Base-by-base conservation (phyloP, 768 basidiomycete genomes). In the Russula sp. region DNA sequence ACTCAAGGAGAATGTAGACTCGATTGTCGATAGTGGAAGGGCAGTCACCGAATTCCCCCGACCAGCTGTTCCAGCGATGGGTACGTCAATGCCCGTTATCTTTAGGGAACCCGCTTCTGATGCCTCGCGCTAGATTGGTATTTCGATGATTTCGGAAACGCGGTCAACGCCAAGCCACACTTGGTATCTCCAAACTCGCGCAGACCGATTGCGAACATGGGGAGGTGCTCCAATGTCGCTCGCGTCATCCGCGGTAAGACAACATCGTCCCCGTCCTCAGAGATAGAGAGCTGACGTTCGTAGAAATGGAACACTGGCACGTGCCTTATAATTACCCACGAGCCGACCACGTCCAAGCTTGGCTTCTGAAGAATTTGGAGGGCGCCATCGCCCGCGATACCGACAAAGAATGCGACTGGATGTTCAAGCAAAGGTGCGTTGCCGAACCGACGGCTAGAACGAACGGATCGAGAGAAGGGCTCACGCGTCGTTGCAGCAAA, bases 301-400 rank as follows among this genome's bases (percentile, higher is more conserved):
- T 61, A 82, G 81, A 71, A 3, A 78, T 83, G 75, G 80, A 83
- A 61, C 75, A 73, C 53, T 79, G 77, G 31, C 78, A 80, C 35
- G 69, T 77, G 6, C 76, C 76, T 4, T 82, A 80, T 62, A 73
- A 74, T 6, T 74, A 79, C 57, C 66, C 70, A 5, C 70, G 70
- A 31, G 69, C 74, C 34, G 69, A 74, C 18, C 71, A 71, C 18
- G 72, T 81, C 56, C 73, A 73, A 34, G 64, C 71, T 10, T 82
- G 81, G 80, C 68, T 82, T 16, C 71, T 66, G 32, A 62, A 55
- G 7, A 56, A 64, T 20, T 61, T 77, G 20, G 59, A 60, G n/a
- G 63, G 20, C 55, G 68, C 67, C 32, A 71, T 73, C 55, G 69
- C 70, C 69, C 75, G 71, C 20, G 54, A 57, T 45, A 42, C 9